phyloP scores from a whole-genome alignment of 2,329 filamentous ascomycete species.

The Penicillium sp. region DNA sequence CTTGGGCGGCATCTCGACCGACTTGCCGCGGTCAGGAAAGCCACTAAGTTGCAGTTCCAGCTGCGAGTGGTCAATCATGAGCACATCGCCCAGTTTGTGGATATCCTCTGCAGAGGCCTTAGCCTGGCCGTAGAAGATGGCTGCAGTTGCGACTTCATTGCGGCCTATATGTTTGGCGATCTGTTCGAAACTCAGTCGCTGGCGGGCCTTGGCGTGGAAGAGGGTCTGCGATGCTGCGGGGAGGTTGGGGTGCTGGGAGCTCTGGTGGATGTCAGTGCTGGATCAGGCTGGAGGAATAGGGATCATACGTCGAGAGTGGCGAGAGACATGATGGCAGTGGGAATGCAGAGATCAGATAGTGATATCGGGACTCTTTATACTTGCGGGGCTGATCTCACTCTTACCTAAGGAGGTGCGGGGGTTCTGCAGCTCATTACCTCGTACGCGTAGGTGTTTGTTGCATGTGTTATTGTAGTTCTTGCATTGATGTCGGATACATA shows the following conservation, averaged over 20 bases:
- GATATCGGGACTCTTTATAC: not conserved
- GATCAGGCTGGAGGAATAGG: not conserved
- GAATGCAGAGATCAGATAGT: not conserved
- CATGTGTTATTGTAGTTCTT: not conserved
- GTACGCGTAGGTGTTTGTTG: not conserved
- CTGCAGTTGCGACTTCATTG: slow-evolving; percentile 77
- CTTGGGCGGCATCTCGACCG: slow-evolving; percentile 75
- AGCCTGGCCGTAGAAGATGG: slow-evolving; percentile 85
- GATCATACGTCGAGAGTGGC: slow-evolving; percentile 42
- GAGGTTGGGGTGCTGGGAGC: slow-evolving; percentile 52
- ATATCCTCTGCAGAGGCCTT: slow-evolving; percentile 67
- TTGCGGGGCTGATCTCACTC: not conserved
- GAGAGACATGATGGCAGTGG: slow-evolving; percentile 37
- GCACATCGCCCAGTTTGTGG: slow-evolving; percentile 60
- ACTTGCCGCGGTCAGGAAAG: slow-evolving; percentile 75
- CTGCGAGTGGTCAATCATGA: slow-evolving; percentile 55
- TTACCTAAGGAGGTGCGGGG: not conserved
- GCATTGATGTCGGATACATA: not conserved
- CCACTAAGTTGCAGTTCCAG: slow-evolving; percentile 62
- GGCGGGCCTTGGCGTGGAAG: slow-evolving; percentile 73
- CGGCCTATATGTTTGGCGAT: slow-evolving; percentile 71
- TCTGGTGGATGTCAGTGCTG: slow-evolving; percentile 19
- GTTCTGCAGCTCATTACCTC: not conserved
- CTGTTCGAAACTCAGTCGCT: slow-evolving; percentile 71
- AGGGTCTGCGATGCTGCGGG: slow-evolving; percentile 67